Conservation (phyloP, 108 stramenopile genomes). For the Discostella pseudostelligera region DNA sequence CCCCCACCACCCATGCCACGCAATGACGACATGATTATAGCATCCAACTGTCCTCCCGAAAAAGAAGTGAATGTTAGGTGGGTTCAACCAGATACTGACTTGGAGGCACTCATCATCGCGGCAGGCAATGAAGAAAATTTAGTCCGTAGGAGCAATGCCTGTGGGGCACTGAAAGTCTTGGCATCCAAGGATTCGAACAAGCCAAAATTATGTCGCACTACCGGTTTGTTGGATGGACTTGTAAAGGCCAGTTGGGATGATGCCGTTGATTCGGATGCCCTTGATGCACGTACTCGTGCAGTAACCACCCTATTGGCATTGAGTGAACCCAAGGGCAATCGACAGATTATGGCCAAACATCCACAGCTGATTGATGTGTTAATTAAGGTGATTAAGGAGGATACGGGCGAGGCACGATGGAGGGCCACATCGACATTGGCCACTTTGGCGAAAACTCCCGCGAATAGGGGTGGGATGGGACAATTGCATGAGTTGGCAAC, state of each 20-base stretch:
- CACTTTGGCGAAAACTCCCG: conserved; percentile 64
- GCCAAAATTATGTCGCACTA: conserved; percentile 66
- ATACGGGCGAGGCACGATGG: conserved; percentile 61
- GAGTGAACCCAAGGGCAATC: conserved; percentile 67
- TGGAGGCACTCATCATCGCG: conserved; percentile 59
- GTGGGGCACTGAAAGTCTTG: conserved; percentile 79
- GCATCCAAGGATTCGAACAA: conserved; percentile 55
- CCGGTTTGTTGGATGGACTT: conserved; percentile 64
- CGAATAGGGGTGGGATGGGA: conserved; percentile 60
- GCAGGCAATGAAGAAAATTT: conserved; percentile 48
- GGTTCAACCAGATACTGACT: conserved; percentile 55
- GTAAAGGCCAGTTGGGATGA: conserved; percentile 49
- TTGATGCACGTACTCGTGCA: conserved; percentile 64
- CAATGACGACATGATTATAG: conserved; percentile 46
- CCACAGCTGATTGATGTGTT: conserved; percentile 52
- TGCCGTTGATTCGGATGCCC: conserved; percentile 48
- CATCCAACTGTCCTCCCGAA: conserved; percentile 25
- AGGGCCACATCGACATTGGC: conserved; percentile 64
- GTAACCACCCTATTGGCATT: conserved; percentile 59
- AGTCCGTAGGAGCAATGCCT: conserved; percentile 71
- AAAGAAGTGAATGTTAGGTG: conserved; percentile 15
- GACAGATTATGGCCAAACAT: conserved; percentile 54
- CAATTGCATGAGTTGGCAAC: conserved; percentile 35
- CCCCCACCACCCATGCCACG: conserved; percentile 46
- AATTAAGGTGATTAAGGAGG: conserved; percentile 58